Percentiles rank a stretch among this genome's conserved stretches.
phyloP scores from a whole-genome alignment of 345 rosid species.

The Sisymbrium altissimum region DNA sequence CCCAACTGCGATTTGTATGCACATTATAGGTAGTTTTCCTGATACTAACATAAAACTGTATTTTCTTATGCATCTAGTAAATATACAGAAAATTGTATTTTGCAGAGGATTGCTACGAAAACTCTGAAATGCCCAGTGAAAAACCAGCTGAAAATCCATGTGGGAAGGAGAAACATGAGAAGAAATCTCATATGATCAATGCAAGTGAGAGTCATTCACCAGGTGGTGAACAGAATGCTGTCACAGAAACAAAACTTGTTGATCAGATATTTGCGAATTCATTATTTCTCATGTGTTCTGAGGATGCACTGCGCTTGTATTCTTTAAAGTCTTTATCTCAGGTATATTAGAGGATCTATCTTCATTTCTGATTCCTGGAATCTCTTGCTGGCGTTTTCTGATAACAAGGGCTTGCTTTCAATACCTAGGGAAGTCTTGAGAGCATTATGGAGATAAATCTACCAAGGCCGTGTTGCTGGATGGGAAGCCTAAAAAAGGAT shows the following conservation, averaged over 20 bases:
- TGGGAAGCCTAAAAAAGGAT: slow-evolving; percentile 53
- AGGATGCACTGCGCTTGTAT: slow-evolving; percentile 56
- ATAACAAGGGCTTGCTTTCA: slow-evolving; percentile 29
- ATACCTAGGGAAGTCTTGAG: slow-evolving; percentile 51
- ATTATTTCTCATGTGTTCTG: slow-evolving; percentile 55
- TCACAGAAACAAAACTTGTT: slow-evolving; percentile 34
- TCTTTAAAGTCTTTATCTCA: slow-evolving; percentile 53
- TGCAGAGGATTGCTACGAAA: slow-evolving; percentile 47
- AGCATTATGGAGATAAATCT: slow-evolving; percentile 47
- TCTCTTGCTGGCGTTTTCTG: slow-evolving; percentile 28
- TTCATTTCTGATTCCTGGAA: slow-evolving; percentile 3
- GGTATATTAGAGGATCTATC: slow-evolving; percentile 41
- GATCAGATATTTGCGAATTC: slow-evolving; percentile 35
- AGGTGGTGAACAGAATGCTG: slow-evolving; percentile 34
- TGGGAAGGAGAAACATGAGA: slow-evolving; percentile 36
- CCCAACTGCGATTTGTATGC: slow-evolving; percentile 52
- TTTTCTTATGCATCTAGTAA: slow-evolving; percentile 11
- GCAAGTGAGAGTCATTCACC: slow-evolving; percentile 34
- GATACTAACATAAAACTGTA: background rate
- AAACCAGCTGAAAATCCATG: slow-evolving; percentile 20
- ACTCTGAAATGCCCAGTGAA: slow-evolving; percentile 36
- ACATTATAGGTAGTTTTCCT: slow-evolving; percentile 59
- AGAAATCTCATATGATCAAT: slow-evolving; percentile 31
- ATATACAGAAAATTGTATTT: slow-evolving; percentile 8
- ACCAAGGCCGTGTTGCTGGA: slow-evolving; percentile 72